Evolutionary conservation across 768 basidiomycete species (phyloP), one percentile per base, ranked within the genome.

Genomic region (Calocera viscosa): DNA sequence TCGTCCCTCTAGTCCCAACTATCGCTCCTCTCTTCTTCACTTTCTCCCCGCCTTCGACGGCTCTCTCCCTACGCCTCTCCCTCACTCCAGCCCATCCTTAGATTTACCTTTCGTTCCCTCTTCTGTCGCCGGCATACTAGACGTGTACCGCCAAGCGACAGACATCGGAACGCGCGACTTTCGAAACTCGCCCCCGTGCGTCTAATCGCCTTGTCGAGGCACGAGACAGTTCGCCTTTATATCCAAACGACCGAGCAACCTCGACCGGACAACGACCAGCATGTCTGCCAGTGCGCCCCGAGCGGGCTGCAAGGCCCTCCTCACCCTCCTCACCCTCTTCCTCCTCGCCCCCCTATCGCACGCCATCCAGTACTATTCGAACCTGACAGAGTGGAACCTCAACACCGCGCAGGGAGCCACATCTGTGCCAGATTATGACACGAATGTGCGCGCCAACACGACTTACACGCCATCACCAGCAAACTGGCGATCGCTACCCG

Each of bases 401-500:
- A 93, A 94, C 76, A 71, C 80, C 72, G 91, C 90, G 77, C 79
- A 88, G 75, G 80, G 85, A 75, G 89, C 91, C 14, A 78, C 82
- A 66, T 80, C 81, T 65, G 83, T 86, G 2, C 74, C 85, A 19
- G 81, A 92, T 35, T 94, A 94, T 73, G 74, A 77, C 65, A 76
- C 89, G 1, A 76, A 76, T 1, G 78, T 79, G 65, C 83, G 89
- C 41, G 76, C 81, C 1, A 88, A 85, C 71, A 78, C 77, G 0
- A 85, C 82, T 10, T 94, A 94, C 76, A 88, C 84, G 0, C 81
- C 83, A 0, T 94, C 91, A 0, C 94, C 94, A 0, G 53, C 70
- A 16, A 96, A 96, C 76, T 96, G 94, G 94, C 85, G 94, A 22
- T 78, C 83, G 5, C 77, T 91, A 12, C 90, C 91, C 1, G 81